phyloP scores from a whole-genome alignment of 2,329 filamentous ascomycete genomes.

The Ascochyta rabiei region DNA sequence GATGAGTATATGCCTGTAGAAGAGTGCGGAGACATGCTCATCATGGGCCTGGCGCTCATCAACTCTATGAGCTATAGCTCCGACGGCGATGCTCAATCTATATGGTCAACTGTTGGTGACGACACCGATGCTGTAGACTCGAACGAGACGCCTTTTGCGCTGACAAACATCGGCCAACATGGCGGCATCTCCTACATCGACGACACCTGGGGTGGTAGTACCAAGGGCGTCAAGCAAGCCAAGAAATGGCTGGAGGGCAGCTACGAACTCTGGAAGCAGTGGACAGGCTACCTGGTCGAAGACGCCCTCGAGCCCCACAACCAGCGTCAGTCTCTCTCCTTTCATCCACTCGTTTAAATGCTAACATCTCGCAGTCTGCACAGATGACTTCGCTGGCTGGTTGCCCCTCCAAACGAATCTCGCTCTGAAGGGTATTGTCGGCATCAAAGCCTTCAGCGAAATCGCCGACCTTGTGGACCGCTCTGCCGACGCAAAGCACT shows the following conservation, averaged over 20 bases:
- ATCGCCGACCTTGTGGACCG: slow-evolving; percentile 69
- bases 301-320: slow-evolving; percentile 75
- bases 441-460: slow-evolving; percentile 77
- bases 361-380: slow-evolving; percentile 62
- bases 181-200: slow-evolving; percentile 65
- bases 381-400: slow-evolving; percentile 83
- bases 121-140: slow-evolving; percentile 26
- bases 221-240: slow-evolving; percentile 62
- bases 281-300: slow-evolving; percentile 79
- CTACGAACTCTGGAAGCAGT: slow-evolving; percentile 75
- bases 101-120: slow-evolving; percentile 59
- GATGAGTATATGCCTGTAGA: slow-evolving; percentile 80
- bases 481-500: slow-evolving; percentile 62
- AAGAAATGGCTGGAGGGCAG: slow-evolving; percentile 70
- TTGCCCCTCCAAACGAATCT: slow-evolving; percentile 81
- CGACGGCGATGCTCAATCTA: slow-evolving; percentile 61
- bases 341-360: not conserved
- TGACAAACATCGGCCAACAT: slow-evolving; percentile 56
- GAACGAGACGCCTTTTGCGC: slow-evolving; percentile 53
- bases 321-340: slow-evolving; percentile 58
- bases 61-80: slow-evolving; percentile 73
- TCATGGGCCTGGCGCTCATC: slow-evolving; percentile 78
- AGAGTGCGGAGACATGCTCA: slow-evolving; percentile 82
- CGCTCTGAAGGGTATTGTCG: slow-evolving; percentile 82
- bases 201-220: slow-evolving; percentile 62